Percentiles rank a stretch among this genome's conserved stretches.
Conservation (phyloP, 306 rosid species). For the Begonia loranthoides region DNA sequence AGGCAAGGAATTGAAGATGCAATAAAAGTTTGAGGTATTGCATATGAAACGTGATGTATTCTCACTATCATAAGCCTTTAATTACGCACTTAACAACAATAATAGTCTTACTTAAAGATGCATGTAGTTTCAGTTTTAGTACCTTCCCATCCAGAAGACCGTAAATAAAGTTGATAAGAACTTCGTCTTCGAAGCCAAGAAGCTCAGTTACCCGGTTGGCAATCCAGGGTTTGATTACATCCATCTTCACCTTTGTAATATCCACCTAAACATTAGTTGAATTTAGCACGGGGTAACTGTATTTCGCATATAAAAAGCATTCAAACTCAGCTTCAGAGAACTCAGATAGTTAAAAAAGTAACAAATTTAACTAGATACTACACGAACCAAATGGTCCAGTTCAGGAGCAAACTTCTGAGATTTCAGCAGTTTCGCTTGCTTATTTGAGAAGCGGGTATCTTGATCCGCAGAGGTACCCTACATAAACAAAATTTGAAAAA, state of each 20-base stretch:
- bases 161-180: conserved; percentile 88
- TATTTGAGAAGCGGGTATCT: conserved; percentile 94
- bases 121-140: background rate
- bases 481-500: conserved; percentile 1
- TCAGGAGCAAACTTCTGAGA: conserved; percentile 96
- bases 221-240: conserved; percentile 84
- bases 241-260: conserved; percentile 82
- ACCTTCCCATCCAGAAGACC: conserved; percentile 92
- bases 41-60: too few species aligned
- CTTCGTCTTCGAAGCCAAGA: conserved; percentile 97
- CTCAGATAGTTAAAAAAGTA: too few species aligned
- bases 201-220: conserved; percentile 81
- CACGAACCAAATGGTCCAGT: conserved; percentile 79
- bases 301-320: too few species aligned
- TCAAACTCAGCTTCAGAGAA: too few species aligned
- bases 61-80: too few species aligned
- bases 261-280: conserved; percentile 47
- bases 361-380: too few species aligned
- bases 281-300: too few species aligned
- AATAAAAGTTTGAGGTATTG: too few species aligned
- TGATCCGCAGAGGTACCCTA: conserved; percentile 97
- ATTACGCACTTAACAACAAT: too few species aligned
- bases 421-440: conserved; percentile 88
- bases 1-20: too few species aligned
- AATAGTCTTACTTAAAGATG: too few species aligned